Conservation (phyloP, 208 protist species). For the Leptomonas seymouri region DNA sequence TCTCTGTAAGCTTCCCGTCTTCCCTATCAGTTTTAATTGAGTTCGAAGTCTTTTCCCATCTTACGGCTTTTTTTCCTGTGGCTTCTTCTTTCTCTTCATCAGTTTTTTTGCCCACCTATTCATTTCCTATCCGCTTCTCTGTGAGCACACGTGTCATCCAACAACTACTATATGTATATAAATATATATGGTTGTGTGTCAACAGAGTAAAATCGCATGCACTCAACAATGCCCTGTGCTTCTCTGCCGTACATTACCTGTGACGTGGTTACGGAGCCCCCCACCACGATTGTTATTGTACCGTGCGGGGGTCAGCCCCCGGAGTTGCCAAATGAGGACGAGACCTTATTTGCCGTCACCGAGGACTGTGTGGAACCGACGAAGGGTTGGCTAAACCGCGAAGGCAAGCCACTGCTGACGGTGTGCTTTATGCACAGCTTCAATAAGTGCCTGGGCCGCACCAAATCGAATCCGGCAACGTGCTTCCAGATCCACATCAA, state of each 20-base stretch:
- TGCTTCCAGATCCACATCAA: conserved; percentile 70
- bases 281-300: conserved; percentile 54
- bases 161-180: neutral
- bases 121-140: neutral
- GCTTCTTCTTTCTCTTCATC: neutral
- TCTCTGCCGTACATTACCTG: conserved; percentile 47
- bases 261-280: conserved; percentile 56
- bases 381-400: conserved; percentile 50
- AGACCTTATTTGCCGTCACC: conserved; percentile 47
- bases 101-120: neutral
- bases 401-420: conserved; percentile 51
- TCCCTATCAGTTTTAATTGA: no score
- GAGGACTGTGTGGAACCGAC: conserved; percentile 61
- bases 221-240: conserved; percentile 6
- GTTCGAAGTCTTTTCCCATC: no score
- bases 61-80: neutral
- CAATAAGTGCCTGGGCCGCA: conserved; percentile 50
- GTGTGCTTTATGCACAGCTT: conserved; percentile 77
- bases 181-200: neutral
- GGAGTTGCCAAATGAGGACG: conserved; percentile 37
- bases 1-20: neutral
- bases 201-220: neutral
- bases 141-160: neutral
- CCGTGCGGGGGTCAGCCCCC: conserved; percentile 37
- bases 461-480: conserved; percentile 42